phyloP scores from a whole-genome alignment of 75 land plant species.

The Azolla pinnata region DNA sequence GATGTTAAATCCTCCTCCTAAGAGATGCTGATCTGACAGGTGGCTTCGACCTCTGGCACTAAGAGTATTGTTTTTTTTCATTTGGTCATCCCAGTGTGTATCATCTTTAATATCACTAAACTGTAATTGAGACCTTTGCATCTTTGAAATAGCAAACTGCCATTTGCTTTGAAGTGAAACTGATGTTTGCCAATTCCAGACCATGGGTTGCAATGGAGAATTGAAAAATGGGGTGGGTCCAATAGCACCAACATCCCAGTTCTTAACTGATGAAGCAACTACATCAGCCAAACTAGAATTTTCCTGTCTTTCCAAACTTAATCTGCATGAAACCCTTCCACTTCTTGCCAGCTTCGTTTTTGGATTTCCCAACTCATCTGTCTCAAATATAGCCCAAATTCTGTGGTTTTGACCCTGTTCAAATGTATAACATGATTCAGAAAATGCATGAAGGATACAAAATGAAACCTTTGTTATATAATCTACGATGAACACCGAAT shows the following conservation, averaged over 20 bases:
- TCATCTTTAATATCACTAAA: not conserved
- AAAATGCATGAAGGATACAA: no score
- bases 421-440: not conserved
- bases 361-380: not conserved
- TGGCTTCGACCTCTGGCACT: not conserved
- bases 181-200: not conserved
- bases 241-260: no score
- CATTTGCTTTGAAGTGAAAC: not conserved
- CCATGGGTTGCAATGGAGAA: not conserved
- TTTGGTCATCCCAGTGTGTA: not conserved
- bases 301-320: not conserved
- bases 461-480: no score
- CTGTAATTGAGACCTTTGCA: not conserved
- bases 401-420: not conserved
- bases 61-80: not conserved
- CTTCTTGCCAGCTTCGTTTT: conserved; percentile 2
- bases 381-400: conserved; percentile 1
- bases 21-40: not conserved
- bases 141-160: not conserved
- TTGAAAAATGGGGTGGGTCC: not conserved
- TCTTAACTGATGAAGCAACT: no score
- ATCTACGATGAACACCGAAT: no score
- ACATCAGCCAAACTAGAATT: no score
- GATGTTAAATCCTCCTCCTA: not conserved
- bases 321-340: not conserved